A percentile compares a stretch with the other conserved stretches of the same genome.
phyloP scores from a whole-genome alignment of 1,284 basidiomycete genomes.

The Uromyces viciae-fabae region DNA sequence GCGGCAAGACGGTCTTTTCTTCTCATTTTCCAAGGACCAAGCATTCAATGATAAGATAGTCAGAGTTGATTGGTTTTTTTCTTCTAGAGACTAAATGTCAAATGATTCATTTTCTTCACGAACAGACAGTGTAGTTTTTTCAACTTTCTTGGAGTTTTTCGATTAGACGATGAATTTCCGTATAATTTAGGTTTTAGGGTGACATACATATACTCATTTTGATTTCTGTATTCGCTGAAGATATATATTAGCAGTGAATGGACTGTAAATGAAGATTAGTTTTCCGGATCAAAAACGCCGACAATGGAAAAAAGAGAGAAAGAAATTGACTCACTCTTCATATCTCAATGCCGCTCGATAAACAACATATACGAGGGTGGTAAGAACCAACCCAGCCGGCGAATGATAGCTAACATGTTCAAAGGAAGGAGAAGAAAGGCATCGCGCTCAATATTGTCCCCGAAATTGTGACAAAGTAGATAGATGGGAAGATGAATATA shows the following conservation, averaged over 20 bases:
- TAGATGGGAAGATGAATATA: too few relatives aligned
- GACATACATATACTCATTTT: too few relatives aligned
- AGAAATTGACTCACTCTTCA: slow-evolving; percentile 32
- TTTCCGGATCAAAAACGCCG: not conserved
- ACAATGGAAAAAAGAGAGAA: not conserved
- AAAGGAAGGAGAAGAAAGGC: not conserved
- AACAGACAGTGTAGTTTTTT: too few relatives aligned
- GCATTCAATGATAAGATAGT: too few relatives aligned
- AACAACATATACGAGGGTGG: slow-evolving; percentile 12
- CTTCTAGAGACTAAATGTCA: too few relatives aligned
- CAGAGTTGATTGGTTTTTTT: too few relatives aligned
- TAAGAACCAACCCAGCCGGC: slow-evolving; percentile 32
- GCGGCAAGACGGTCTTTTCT: too few relatives aligned
- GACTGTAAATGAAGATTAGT: not conserved
- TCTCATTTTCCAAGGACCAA: too few relatives aligned
- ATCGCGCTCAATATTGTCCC: not conserved
- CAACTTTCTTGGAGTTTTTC: too few relatives aligned
- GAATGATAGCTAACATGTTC: slow-evolving; percentile 6
- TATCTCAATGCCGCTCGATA: slow-evolving; percentile 23
- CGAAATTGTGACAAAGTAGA: not conserved
- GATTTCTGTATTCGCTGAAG: not conserved
- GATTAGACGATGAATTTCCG: too few relatives aligned
- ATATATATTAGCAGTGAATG: slow-evolving; percentile 30
- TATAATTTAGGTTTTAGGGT: too few relatives aligned
- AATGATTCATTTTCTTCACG: too few relatives aligned